Conservation (phyloP, 768 basidiomycete genomes). For the Boletus vermiculosoides region DNA sequence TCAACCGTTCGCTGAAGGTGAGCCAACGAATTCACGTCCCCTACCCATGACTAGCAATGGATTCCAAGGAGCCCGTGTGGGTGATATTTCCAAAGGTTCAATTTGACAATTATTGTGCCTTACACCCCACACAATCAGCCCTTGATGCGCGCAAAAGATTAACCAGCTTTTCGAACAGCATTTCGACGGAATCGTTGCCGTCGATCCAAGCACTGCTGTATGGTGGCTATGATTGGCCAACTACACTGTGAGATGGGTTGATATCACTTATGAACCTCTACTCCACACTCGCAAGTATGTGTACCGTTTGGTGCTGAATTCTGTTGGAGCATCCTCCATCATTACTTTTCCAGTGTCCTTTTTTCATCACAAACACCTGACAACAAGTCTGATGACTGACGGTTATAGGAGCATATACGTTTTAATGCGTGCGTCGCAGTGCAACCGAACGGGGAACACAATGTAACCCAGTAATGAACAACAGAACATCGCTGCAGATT, state of each 20-base stretch:
- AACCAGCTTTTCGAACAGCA: no score
- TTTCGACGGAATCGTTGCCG: no score
- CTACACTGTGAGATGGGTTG: no score
- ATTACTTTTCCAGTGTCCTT: slow-evolving; percentile 43
- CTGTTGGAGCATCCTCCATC: not conserved
- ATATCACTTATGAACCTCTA: not conserved
- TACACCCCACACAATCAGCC: not conserved
- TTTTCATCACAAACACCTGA: slow-evolving; percentile 31
- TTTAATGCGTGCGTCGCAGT: not conserved
- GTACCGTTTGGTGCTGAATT: not conserved
- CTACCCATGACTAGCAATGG: not conserved
- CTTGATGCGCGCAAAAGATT: not conserved
- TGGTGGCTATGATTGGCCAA: not conserved
- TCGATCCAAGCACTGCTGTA: no score
- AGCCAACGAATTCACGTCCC: not conserved
- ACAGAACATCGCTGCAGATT: not conserved
- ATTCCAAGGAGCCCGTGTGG: not conserved
- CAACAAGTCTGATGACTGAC: not conserved
- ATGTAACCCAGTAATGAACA: not conserved
- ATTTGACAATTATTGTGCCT: not conserved
- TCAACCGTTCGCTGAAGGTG: not conserved
- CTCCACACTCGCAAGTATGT: not conserved
- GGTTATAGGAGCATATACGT: not conserved
- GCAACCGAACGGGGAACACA: not conserved
- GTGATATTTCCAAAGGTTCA: not conserved